These are phyloP conservation scores for Lindgomyces ingoldianus DNA, from an alignment of 495 filamentous ascomycete species.

Conservation along the genomic window DNA sequence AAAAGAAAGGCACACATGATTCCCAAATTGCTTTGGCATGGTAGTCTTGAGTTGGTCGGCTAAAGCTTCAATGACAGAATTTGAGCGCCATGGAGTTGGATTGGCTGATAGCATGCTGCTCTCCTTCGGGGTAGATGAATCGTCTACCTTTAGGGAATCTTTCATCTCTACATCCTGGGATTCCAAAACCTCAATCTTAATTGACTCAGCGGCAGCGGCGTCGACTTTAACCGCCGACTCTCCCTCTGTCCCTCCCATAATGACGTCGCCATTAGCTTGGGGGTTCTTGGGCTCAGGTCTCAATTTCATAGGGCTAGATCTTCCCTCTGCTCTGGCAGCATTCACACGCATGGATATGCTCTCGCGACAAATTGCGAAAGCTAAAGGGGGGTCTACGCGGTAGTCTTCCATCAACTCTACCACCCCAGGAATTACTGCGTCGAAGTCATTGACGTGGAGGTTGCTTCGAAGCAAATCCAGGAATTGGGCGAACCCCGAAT, in stretches of 20 bases:
- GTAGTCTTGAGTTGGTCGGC: constrained; percentile 65
- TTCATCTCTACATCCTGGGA: constrained; percentile 45
- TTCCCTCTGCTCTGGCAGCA: constrained; percentile 36
- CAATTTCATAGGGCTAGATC: constrained; percentile 43
- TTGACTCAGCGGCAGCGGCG: constrained; percentile 35
- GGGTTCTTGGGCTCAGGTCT: neutral
- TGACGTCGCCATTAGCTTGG: constrained; percentile 38
- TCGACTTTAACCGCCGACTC: constrained; percentile 18
- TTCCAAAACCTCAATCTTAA: constrained; percentile 18
- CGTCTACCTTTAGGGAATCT: constrained; percentile 25
- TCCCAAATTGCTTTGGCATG: constrained; percentile 65
- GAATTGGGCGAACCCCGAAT: constrained; percentile 80
- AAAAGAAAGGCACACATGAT: constrained; percentile 69
- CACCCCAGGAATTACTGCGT: constrained; percentile 75
- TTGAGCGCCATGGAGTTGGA: constrained; percentile 50
- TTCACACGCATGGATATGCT: constrained; percentile 58
- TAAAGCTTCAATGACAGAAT: constrained; percentile 75
- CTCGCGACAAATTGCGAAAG: constrained; percentile 81
- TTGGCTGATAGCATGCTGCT: neutral
- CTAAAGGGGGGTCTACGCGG: constrained; percentile 76
- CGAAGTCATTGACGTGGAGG: constrained; percentile 74
- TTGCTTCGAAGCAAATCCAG: constrained; percentile 84
- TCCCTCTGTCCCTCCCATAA: constrained; percentile 31
- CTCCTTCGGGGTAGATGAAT: neutral
- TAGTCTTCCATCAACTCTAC: constrained; percentile 72